Evolutionary conservation across 805 yeast genomes (phyloP), one percentile per base, ranked within the genome.

Genomic region (Schwanniomyces yamadae): DNA sequence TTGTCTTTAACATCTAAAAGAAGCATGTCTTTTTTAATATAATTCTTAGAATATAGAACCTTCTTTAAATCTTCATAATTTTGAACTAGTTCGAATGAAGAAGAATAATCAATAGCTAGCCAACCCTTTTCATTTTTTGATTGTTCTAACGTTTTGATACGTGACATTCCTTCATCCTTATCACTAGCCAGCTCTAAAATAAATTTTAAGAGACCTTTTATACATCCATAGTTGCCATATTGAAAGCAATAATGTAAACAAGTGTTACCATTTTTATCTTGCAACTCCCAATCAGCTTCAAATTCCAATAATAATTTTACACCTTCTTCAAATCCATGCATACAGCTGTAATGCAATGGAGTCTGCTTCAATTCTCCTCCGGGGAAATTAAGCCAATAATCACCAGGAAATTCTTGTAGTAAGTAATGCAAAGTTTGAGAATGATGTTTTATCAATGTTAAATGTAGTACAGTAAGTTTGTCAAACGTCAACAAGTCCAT

Each of bases 351-450:
- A 31, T 66, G 72, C 31, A 66, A 50, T 7, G 74, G 74, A 4
- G 73, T 60, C 25, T 60, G 64, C 6, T 37, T 23, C 6, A 40
- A 26, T 1, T 41, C 35, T 0, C 71, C 71, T 11, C 71, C 72
- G 8, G 40, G 40, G 35, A 43, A 59, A 39, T 68, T 47, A 31
- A 67, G 38, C 74, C 74, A 68, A 18, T 43, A 42, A 15, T 43
- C 42, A 3, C 65, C 66, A 1, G 71, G 64, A 35, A 68, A 68
- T 40, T 68, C 73, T 46, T 67, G 71, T 26, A 68, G 50, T 12
- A 68, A 48, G 37, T 66, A 66, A 41, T 68, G 74, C 23, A 68
- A 55, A 5, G 73, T 66, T 40, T 68, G 74, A 13, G 61, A 47
- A 40, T 66, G 69, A 26, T 54, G 56, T 29, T 55, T 46, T 17